A percentile compares a stretch with the other conserved stretches of the same genome.
Evolutionary conservation across 139 green algal genomes (phyloP).

Genomic region (Micromonas commoda): DNA sequence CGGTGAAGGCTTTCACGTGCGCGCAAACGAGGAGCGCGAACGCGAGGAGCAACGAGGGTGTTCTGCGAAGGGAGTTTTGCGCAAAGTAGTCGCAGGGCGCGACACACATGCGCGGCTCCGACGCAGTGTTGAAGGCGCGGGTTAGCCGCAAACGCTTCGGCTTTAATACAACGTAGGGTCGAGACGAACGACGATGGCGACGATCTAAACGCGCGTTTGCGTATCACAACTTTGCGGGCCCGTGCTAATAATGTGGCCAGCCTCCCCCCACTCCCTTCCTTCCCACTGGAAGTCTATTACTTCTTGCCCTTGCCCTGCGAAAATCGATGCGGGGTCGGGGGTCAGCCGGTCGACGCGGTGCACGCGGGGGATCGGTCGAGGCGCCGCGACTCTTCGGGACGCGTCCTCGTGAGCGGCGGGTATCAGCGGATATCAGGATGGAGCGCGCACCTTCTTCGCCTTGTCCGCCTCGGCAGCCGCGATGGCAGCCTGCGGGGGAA

Average conservation of each 20-base stretch:
- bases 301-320: constrained; percentile 1
- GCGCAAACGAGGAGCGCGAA: neutral
- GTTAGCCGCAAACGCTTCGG: neutral
- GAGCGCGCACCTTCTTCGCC: neutral
- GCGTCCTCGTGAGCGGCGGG: no score
- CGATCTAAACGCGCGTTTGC: neutral
- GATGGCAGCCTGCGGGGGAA: neutral
- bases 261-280: no score
- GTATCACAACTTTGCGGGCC: neutral
- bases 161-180: neutral
- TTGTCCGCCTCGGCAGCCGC: neutral
- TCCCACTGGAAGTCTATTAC: no score
- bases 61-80: neutral
- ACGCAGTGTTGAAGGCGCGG: neutral
- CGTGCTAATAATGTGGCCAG: no score
- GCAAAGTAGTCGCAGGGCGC: neutral
- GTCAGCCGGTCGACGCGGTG: no score
- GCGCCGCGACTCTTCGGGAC: no score
- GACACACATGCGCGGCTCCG: neutral
- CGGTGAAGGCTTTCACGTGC: neutral
- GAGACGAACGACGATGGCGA: neutral
- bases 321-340: no score
- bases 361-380: no score
- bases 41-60: neutral
- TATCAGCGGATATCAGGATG: no score